phyloP scores from a whole-genome alignment of 1,284 basidiomycete species.

The Veloboletus limbatus region DNA sequence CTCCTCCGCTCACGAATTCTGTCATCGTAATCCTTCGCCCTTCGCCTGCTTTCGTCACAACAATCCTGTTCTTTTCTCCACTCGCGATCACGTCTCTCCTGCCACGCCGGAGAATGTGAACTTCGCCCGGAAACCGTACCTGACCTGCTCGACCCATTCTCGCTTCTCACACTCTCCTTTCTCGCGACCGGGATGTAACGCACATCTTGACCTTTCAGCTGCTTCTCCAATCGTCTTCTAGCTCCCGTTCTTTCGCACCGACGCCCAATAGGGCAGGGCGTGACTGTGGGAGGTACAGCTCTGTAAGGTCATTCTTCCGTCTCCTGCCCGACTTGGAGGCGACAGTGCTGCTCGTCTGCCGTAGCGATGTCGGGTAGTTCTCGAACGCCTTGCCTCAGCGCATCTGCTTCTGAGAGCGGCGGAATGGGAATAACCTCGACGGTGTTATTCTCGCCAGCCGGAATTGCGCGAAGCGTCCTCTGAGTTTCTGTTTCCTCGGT shows the following conservation, averaged over 20 bases:
- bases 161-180: constrained; percentile 44
- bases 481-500: constrained; percentile 63
- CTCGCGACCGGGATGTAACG: constrained; percentile 77
- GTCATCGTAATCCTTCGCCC: constrained; percentile 16
- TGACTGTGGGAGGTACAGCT: constrained; percentile 78
- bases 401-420: constrained; percentile 71
- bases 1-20: constrained; percentile 26
- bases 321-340: constrained; percentile 52
- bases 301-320: constrained; percentile 52
- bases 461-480: constrained; percentile 67
- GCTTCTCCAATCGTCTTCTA: constrained; percentile 62
- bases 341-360: constrained; percentile 79
- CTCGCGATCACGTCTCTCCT: constrained; percentile 27
- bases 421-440: constrained; percentile 56
- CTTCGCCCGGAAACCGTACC: constrained; percentile 26
- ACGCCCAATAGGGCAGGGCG: constrained; percentile 86
- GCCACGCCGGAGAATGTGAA: constrained; percentile 31
- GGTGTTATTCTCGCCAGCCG: constrained; percentile 50
- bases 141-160: constrained; percentile 22
- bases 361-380: constrained; percentile 76
- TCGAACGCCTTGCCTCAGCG: constrained; percentile 75
- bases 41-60: constrained; percentile 8
- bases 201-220: constrained; percentile 48
- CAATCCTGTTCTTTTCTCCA: constrained; percentile 30
- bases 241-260: constrained; percentile 82